Base-by-base conservation (phyloP, 1,139 yeast genomes). In the Suhomyces bribrorum region DNA sequence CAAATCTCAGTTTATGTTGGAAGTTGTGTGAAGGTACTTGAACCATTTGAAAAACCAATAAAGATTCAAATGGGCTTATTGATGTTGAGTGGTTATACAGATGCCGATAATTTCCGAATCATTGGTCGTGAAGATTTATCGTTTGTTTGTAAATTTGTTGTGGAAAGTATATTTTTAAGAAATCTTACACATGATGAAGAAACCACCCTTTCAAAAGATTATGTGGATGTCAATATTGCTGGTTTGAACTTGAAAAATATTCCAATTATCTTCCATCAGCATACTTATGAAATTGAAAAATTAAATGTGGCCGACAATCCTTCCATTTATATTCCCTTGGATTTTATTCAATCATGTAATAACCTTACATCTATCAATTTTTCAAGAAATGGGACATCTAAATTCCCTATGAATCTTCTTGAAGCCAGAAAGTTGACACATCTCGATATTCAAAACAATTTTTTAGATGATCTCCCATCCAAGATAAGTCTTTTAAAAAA, bases 41-140 rank as follows among this genome's bases (percentile, higher is more conserved):
- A 83, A 34, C 71, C 83, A 1, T 78, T 79, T 46, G 95, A 90
- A 42, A 78, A 76, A 43, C 98, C 97, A 0, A 71, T 90, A 29
- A 73, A 79, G 46, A 79, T 87, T 39, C 96, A 90, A 59, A 78
- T 83, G 55, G 84, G 86, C 32, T 60, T 89, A 34, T 64, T 94
- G 15, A 69, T 83, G 47, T 66, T 86, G 30, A 83, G 89, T 57
- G 99, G 98, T 2, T 92, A 86, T 57, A 76, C 79, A 3, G 86
- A 81, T 36, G 70, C 77, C 13, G 97, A 90, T 57, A 80, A 83
- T 35, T 66, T 90, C 36, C 81, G 81, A 42, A 86, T 83, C 37
- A 75, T 89, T 39, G 97, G 96, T 23, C 74, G 96, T 43, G 95
- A 87, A 42, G 98, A 92, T 61, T 66, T 92, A 44, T 83, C 94